phyloP scores from a whole-genome alignment of 2,329 filamentous ascomycete genomes.

The Aureobasidium namibiae region DNA sequence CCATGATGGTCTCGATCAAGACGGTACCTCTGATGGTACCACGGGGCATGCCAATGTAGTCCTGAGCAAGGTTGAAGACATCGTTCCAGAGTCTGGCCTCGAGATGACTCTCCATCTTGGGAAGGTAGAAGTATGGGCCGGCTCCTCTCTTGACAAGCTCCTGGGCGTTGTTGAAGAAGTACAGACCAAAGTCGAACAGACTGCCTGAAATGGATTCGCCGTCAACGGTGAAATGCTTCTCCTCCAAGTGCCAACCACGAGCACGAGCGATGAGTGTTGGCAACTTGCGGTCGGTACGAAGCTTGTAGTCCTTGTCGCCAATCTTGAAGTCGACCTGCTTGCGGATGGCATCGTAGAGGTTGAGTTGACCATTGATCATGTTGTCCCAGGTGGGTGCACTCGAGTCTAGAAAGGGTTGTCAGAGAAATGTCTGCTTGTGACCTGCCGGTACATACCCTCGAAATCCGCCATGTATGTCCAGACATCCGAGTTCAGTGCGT shows the following conservation, averaged over 20 bases:
- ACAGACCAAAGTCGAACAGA: slow-evolving; percentile 95
- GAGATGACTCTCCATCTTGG: slow-evolving; percentile 96
- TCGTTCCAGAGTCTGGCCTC: slow-evolving; percentile 98
- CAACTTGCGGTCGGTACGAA: slow-evolving; percentile 77
- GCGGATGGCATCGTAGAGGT: slow-evolving; percentile 92
- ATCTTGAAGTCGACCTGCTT: slow-evolving; percentile 94
- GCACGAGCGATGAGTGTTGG: slow-evolving; percentile 92
- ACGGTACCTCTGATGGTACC: slow-evolving; percentile 94
- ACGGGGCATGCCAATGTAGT: slow-evolving; percentile 79
- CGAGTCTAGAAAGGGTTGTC: slow-evolving; percentile 55
- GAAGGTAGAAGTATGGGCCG: slow-evolving; percentile 95
- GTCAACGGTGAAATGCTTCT: slow-evolving; percentile 96
- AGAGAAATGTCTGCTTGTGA: background rate
- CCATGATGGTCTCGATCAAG: slow-evolving; percentile 94
- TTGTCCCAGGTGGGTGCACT: slow-evolving; percentile 97
- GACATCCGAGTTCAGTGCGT: slow-evolving; percentile 89
- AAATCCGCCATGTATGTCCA: slow-evolving; percentile 99
- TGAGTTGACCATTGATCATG: slow-evolving; percentile 97
- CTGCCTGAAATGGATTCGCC: slow-evolving; percentile 88
- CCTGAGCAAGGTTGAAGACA: slow-evolving; percentile 90
- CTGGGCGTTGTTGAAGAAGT: slow-evolving; percentile 97
- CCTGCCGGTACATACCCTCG: slow-evolving; percentile 57
- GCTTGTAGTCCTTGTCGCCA: slow-evolving; percentile 92
- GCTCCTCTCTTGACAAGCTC: slow-evolving; percentile 76
- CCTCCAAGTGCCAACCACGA: slow-evolving; percentile 94